Evolutionary conservation across 495 filamentous ascomycete genomes (phyloP).

Genomic region (Pyrenopolyporus hunteri): DNA sequence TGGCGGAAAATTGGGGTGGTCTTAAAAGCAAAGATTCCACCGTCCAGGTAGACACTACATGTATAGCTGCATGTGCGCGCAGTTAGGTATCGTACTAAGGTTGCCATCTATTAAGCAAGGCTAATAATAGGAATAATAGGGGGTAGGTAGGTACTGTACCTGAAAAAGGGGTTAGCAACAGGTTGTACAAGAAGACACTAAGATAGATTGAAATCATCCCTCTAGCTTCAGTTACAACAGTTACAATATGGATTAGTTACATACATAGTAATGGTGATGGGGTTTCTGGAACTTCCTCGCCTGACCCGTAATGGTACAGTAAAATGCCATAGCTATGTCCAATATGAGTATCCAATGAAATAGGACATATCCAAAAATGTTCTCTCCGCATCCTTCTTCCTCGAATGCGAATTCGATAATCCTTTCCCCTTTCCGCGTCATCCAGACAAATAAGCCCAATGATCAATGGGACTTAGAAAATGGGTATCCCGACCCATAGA

Average conservation of each 20-base stretch:
- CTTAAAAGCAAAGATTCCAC: constrained; percentile 27
- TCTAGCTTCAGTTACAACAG: background rate
- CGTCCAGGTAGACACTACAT: constrained; percentile 8
- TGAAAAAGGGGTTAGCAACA: background rate
- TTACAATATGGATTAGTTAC: background rate
- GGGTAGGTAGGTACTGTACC: background rate
- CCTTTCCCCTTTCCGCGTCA: constrained; percentile 23
- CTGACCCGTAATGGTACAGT: background rate
- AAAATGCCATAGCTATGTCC: background rate
- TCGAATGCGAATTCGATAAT: constrained; percentile 18
- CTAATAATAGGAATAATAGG: constrained; percentile 1
- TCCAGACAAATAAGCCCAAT: constrained; percentile 10
- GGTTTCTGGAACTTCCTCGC: background rate
- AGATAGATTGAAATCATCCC: no score
- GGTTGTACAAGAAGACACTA: no score
- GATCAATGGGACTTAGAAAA: background rate
- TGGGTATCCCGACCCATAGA: constrained; percentile 16
- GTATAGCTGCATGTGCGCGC: background rate
- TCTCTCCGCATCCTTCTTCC: constrained; percentile 31
- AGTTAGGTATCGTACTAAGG: no score
- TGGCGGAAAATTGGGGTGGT: constrained; percentile 12
- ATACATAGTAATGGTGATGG: background rate
- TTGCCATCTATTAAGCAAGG: no score
- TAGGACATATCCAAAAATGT: background rate
- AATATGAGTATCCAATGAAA: constrained; percentile 15